Base-by-base conservation (phyloP, 495 filamentous ascomycete species). In the Staphylotrichum tortipilum region DNA sequence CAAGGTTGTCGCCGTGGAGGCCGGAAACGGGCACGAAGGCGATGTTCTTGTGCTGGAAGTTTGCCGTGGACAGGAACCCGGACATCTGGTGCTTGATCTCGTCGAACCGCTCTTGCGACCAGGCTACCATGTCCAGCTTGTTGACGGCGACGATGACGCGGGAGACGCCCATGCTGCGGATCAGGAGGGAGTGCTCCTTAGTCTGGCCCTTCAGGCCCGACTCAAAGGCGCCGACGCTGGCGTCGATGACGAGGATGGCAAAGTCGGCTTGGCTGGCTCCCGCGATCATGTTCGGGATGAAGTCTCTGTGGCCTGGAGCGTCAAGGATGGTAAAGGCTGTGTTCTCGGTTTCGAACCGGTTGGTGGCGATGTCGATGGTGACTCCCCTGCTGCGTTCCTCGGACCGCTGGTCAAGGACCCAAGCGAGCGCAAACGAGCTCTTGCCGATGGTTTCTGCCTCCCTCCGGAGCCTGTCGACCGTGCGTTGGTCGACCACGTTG, bases 201-300 rank as follows among this genome's bases (percentile, higher is more conserved):
- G 92, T 98, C 64, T 98, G 92, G 2, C 92, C 92, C 57, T 84
- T 90, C 31, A 98, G 75, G 0, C 92, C 92, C 1, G 88, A 85
- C 63, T 98, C 92, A 54, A 96, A 96, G 21, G 86, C 88, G 19
- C 90, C 89, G 0, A 78, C 84, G 44, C 82, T 80, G 19, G 92
- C 83, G 64, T 98, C 92, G 44, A 98, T 86, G 29, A 98, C 92
- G 5, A 98, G 73, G 8, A 98, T 85, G 0, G 91, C 94, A 63
- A 97, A 95, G 65, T 98, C 94, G 3, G 92, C 92, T 66, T 96
- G 91, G 34, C 85, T 88, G 21, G 90, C 89, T 0, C 92, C 92
- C 3, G 90, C 94, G 60, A 98, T 96, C 92, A 98, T 98, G 65
- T 95, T 97, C 2, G 92, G 92, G 34, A 97, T 87, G 63, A 97